Percentiles rank a stretch among this genome's conserved stretches.
Conservation (phyloP, 257 asterid species). For the Mentha longifolia region DNA sequence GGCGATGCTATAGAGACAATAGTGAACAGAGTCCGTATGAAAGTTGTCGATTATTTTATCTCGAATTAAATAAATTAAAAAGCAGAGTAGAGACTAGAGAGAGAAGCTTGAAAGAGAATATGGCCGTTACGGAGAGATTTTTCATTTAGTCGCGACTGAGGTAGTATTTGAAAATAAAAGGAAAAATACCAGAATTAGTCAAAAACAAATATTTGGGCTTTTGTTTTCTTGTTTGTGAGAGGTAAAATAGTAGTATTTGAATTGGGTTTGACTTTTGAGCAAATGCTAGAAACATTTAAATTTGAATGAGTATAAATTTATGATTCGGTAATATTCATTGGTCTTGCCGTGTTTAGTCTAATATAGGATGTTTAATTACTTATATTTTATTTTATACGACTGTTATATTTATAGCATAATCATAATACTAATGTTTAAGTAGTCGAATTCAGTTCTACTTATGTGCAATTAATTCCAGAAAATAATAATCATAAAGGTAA, state of each 20-base stretch:
- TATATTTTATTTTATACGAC: no score
- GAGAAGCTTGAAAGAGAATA: constrained; percentile 31
- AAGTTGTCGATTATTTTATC: constrained; percentile 28
- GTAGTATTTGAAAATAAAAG: background rate
- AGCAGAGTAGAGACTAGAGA: constrained; percentile 24
- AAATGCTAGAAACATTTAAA: background rate
- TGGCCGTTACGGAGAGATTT: constrained; percentile 58
- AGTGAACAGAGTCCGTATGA: constrained; percentile 38
- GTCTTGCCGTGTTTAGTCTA: background rate
- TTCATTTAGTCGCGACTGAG: constrained; percentile 24
- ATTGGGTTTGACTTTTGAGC: background rate
- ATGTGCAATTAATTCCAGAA: no score
- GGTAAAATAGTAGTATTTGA: background rate
- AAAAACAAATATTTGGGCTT: background rate
- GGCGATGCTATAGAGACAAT: constrained; percentile 46
- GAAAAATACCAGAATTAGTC: background rate
- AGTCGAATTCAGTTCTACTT: no score
- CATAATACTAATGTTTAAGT: no score
- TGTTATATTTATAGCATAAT: no score
- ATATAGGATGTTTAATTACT: background rate
- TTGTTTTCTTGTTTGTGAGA: no score
- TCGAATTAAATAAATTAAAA: background rate
- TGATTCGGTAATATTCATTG: no score
- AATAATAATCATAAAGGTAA: no score
- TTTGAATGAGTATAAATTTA: no score